Base-by-base conservation (phyloP, 2,329 filamentous ascomycete species). In the Camptophora hylomeconis region DNA sequence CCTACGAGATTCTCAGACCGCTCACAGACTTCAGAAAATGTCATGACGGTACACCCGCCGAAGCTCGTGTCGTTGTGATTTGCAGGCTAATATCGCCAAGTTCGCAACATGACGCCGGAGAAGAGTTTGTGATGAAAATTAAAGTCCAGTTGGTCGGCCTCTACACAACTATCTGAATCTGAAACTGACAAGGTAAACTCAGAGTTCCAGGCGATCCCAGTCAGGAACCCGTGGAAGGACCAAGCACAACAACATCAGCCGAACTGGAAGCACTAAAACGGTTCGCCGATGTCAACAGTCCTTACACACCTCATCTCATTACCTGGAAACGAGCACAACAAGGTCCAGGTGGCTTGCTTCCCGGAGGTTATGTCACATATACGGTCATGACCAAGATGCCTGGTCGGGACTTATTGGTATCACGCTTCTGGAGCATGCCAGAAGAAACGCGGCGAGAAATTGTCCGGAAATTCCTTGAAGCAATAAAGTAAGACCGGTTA, bases 311-410 rank as follows among this genome's bases (percentile, higher is more conserved):
- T 15, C 36, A 36, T 7, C 32, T 46, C 20, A 36, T 45, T 11
- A 24, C 32, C 18, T 45, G 36, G 33, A 38, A 40, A 26, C 30
- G 31, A 22, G 17, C 28, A 20, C 28, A 33, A 17, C 42, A 45
- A 36, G 37, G 32, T 18, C 23, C 38, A 20, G 24, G 38, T 15
- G 32, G 38, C 7, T 35, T 38, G 12, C 19, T 40, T 15, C 44
- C 42, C 0, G 38, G 38, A 23, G 44, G 44, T 18, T 46, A 43
- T 25, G 17, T 43, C 19, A 45, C 36, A n/a, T 45, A 39, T 31
- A 38, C 40, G 15, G 40, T 45, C 16, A 44, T 41, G 44, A 45
- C 39, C 18, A 42, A 41, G 28, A 36, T 46, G 34, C 39, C 42
- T 10, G 42, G 44, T 16, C 35, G 39, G 20, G 39, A 40, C 12